Evolutionary conservation across 495 filamentous ascomycete genomes (phyloP).

Genomic region (Xylaria castorea): DNA sequence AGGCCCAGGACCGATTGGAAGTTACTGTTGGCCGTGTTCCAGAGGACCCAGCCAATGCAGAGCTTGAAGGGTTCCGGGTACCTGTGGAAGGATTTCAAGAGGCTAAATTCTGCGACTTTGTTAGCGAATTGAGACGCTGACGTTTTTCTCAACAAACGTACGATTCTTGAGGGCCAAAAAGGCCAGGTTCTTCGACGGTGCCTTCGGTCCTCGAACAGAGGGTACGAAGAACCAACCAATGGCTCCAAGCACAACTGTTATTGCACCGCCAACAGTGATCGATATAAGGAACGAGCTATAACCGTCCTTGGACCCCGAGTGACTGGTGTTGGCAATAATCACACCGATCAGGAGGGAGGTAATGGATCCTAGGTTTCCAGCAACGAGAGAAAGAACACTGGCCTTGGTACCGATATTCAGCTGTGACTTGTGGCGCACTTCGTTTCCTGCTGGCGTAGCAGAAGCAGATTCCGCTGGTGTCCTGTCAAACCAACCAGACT

Average conservation of each 20-base stretch:
- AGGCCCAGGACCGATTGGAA: conserved; percentile 28
- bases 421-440: conserved; percentile 24
- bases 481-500: conserved; percentile 33
- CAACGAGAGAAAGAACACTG: conserved; percentile 34
- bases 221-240: conserved; percentile 33
- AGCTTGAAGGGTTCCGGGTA: conserved; percentile 39
- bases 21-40: conserved; percentile 36
- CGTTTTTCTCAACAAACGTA: conserved; percentile 5
- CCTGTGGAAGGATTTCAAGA: conserved; percentile 26
- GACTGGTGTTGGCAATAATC: conserved; percentile 35
- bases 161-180: conserved; percentile 34
- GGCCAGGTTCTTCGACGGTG: conserved; percentile 25
- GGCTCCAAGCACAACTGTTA: conserved; percentile 33
- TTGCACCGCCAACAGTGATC: conserved; percentile 33
- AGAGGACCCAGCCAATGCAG: conserved; percentile 40
- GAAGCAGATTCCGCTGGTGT: not conserved
- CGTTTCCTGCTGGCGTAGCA: conserved; percentile 1
- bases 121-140: not conserved
- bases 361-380: conserved; percentile 34
- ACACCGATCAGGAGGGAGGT: conserved; percentile 33
- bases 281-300: conserved; percentile 36
- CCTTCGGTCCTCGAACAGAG: conserved; percentile 27
- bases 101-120: conserved; percentile 22
- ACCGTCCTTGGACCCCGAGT: conserved; percentile 28
- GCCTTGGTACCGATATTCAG: conserved; percentile 30